Percentiles rank a stretch among this genome's conserved stretches.
These are phyloP conservation scores for Phycomyces blakesleeanus DNA, from an alignment of 192 early-diverging fungal species.

Conservation along the genomic window DNA sequence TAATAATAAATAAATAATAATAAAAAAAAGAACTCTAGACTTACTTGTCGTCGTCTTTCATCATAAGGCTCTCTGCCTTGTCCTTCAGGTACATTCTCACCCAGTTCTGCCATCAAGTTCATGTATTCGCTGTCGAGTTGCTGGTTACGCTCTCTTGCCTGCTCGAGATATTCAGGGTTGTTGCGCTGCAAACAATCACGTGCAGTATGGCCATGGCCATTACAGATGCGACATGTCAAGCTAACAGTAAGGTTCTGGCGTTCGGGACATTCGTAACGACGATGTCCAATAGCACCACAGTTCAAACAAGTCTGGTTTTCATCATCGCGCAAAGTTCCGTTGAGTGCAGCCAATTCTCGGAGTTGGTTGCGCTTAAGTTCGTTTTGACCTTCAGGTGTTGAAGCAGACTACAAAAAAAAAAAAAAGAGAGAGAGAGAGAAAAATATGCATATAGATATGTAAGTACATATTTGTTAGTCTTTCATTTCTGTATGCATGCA, in stretches of 20 bases:
- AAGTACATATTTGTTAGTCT: no score
- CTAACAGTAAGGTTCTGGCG: conserved; percentile 78
- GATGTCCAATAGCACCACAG: conserved; percentile 89
- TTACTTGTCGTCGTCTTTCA: not conserved
- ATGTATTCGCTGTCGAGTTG: conserved; percentile 89
- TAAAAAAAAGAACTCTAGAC: not conserved
- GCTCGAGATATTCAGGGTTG: conserved; percentile 72
- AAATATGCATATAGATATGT: no score
- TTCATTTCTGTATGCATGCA: not conserved
- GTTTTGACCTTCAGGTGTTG: conserved; percentile 93
- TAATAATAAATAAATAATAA: no score
- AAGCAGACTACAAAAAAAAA: conserved; percentile 54
- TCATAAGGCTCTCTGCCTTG: conserved; percentile 9
- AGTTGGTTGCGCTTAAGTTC: conserved; percentile 93
- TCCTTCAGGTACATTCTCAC: conserved; percentile 51
- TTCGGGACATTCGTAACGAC: conserved; percentile 89
- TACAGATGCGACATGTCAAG: conserved; percentile 86
- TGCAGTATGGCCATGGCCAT: conserved; percentile 86
- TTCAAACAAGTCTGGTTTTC: conserved; percentile 92
- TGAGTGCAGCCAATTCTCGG: conserved; percentile 89
- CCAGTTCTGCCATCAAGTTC: conserved; percentile 93
- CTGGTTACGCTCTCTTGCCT: conserved; percentile 74
- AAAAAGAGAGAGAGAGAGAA: conserved; percentile 1
- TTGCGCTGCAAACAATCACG: conserved; percentile 88
- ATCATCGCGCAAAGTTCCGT: conserved; percentile 95